Conservation (phyloP, 2,329 filamentous ascomycete genomes). For the Exophiala sp. region DNA sequence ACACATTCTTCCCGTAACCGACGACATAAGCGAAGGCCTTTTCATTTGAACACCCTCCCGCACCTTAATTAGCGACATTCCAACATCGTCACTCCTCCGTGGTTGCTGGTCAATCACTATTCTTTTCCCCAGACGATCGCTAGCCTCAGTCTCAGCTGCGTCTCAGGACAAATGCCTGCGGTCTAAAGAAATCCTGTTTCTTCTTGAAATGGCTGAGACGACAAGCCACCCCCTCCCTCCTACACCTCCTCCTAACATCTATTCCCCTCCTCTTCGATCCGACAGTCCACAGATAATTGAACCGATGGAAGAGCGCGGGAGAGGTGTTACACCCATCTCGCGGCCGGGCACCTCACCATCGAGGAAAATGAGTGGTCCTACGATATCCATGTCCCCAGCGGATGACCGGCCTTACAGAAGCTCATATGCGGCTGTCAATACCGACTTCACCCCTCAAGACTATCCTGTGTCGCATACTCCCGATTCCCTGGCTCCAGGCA, state of each 20-base stretch:
- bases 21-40: too few species aligned
- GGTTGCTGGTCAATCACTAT: slow-evolving; percentile 1
- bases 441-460: slow-evolving; percentile 22
- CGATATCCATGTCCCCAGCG: slow-evolving; percentile 16
- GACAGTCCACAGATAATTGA: slow-evolving; percentile 22
- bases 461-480: slow-evolving; percentile 14
- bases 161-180: slow-evolving; percentile 9
- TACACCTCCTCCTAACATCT: slow-evolving; percentile 43
- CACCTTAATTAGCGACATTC: slow-evolving; percentile 1
- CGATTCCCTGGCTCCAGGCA: slow-evolving; percentile 13
- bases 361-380: slow-evolving; percentile 9
- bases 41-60: not conserved
- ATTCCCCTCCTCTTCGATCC: slow-evolving; percentile 37
- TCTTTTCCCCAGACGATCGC: too few species aligned
- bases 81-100: not conserved
- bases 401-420: slow-evolving; percentile 4
- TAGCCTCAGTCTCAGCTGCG: too few species aligned
- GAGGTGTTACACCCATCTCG: not conserved
- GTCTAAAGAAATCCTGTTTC: not conserved
- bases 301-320: slow-evolving; percentile 16
- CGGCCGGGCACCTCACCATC: not conserved
- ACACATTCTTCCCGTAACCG: too few species aligned
- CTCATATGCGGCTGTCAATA: slow-evolving; percentile 8
- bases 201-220: slow-evolving; percentile 21
- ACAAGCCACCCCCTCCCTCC: slow-evolving; percentile 28